Evolutionary conservation across 2,329 filamentous ascomycete genomes (phyloP), one percentile per base, ranked within the genome.

Genomic region (Meredithiella fracta): DNA sequence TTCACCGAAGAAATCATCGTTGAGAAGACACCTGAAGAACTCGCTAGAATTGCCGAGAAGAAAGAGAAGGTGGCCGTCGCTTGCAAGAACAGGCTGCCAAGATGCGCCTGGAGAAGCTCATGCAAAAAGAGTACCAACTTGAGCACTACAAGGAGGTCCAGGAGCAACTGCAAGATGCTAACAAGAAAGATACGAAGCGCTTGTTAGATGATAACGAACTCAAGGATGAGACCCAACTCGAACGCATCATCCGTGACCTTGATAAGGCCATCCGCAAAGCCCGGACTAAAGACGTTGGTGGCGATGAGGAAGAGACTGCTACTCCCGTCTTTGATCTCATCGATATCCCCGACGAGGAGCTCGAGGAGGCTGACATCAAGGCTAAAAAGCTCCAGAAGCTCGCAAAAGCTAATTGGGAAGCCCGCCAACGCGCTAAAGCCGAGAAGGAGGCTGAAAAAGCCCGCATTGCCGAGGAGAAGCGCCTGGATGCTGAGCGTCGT

Each of bases 1-100:
- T 98, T 80, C 65, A 94, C 87, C 0, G 92, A 98, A 68, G 90
- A 95, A 61, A 74, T 97, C 2, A 73, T 96, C 1, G 70, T 90
- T 0, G 86, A 95, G 66, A 98, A 98, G 72, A 92, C 85, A 1
- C 87, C 94, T 65, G 92, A 97, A 66, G 92, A 98, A 67, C 76
- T 98, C 15, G 88, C 86, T 1, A 78, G 82, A 42, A 87, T 94
- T 60, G 89, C 91, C 9, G 92, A 98, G 72, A 85, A 91, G 66
- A 88, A 94, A 94, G 94, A 67, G 92, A 98, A 69, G 92, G 88
- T 62, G 92, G 92, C 0, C 77, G 92, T 60, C 77, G 94, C 49
- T 67, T 98, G 25, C 92, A 98, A 67, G 89, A 96, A 64, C 92
- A 98, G 68, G 92, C 92, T 0, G 91, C 91, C 8, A 97, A 95